Base-by-base conservation (phyloP, 768 basidiomycete species). In the Amyloporia xantha region DNA sequence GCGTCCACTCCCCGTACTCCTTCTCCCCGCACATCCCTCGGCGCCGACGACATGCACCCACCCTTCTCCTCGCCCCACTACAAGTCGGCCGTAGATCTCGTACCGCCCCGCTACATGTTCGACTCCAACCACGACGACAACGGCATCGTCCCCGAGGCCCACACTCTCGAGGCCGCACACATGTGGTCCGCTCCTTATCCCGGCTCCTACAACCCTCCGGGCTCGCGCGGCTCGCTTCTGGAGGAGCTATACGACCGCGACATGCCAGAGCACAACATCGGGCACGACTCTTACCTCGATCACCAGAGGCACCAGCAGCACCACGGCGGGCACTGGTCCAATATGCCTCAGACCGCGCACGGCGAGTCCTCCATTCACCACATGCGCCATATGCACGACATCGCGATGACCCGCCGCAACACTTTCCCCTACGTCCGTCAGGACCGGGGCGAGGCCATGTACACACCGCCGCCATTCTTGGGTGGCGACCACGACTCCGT, bases 391-490 rank as follows among this genome's bases (percentile, higher is more conserved):
- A 54, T 54, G 5, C 67, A 68, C 49, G 79, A 82, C 52, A 72
- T 76, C 58, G 61, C 72, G 41, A 63, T 68, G 10, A 58, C 64
- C 47, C 83, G 87, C 42, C 75, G 87, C 51, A 81, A 82, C 1
- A 89, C 87, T 0, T 88, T 79, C 66, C 87, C 87, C 40, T 83
- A 81, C 60, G 84, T 84, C 44, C 76, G 84, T 37, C 83, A 86
- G 55, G 87, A 91, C 66, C 74, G 76, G 49, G 73, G 75, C 44
- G 75, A 77, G 55, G 45, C 57, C 26, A 50, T 55, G 44, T 63
- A 49, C 53, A 70, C 61, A 71, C 71, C 59, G 66, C 69, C 63
- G 61, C 68, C 72, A 21, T 75, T 77, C 60, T 62, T 73, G 51
- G 65, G 54, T 64, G 67, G 65, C 47, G 71, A 74, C 52, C 72